These are phyloP conservation scores for Leccinum arenicola DNA, from an alignment of 768 basidiomycete species.

Conservation along the genomic window DNA sequence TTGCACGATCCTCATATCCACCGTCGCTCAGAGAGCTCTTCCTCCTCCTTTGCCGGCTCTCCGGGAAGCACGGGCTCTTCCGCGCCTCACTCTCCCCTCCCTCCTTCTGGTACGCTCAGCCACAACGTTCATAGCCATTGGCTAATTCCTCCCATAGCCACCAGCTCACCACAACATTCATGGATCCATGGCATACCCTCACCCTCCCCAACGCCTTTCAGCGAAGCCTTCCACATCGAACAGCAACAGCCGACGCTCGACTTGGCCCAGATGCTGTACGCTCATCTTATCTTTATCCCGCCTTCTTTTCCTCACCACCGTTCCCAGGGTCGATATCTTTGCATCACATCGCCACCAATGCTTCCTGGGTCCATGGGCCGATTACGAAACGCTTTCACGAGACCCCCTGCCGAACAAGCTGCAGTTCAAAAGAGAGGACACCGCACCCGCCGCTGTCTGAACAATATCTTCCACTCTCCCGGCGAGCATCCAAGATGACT, in stretches of 20 bases:
- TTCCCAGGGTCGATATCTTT: conserved; percentile 67
- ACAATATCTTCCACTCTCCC: conserved; percentile 63
- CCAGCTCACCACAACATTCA: conserved; percentile 49
- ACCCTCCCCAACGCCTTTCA: conserved; percentile 53
- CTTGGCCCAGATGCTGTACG: conserved; percentile 66
- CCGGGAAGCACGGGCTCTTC: conserved; percentile 50
- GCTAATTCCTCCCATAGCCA: conserved; percentile 30
- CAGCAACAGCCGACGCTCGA: conserved; percentile 53
- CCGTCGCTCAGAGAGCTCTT: conserved; percentile 44
- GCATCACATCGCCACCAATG: conserved; percentile 73
- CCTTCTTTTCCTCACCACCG: conserved; percentile 6
- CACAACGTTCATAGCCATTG: not conserved
- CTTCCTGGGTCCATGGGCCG: conserved; percentile 63
- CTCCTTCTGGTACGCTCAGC: conserved; percentile 44
- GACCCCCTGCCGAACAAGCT: conserved; percentile 49
- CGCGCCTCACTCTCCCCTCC: conserved; percentile 58
- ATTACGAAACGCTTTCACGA: conserved; percentile 57
- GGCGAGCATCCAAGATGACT: conserved; percentile 43
- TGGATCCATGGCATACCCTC: conserved; percentile 51
- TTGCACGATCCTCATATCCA: conserved; percentile 66
- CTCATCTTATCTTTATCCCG: conserved; percentile 8
- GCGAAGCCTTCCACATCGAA: conserved; percentile 45
- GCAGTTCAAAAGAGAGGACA: no score
- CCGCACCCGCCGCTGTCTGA: conserved; percentile 43
- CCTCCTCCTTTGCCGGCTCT: conserved; percentile 50